phyloP scores from a whole-genome alignment of 2,329 filamentous ascomycete species.

The Cercospora sp. region DNA sequence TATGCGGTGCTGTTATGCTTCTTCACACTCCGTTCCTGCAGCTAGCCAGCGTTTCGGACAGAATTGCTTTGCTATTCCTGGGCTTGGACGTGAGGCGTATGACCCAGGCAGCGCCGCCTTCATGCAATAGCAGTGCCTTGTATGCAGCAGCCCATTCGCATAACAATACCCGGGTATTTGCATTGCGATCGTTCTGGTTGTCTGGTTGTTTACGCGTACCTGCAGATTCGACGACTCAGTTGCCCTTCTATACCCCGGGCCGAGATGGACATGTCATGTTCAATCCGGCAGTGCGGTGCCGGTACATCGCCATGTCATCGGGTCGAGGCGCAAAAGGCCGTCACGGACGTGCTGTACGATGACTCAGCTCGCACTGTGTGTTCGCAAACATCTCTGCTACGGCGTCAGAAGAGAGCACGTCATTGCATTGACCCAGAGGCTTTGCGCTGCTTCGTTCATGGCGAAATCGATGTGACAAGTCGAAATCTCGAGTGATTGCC shows the following conservation, averaged over 20 bases:
- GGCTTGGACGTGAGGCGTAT: background rate
- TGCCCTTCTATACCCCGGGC: background rate
- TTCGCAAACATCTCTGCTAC: background rate
- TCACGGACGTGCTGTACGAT: background rate
- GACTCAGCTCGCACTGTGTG: background rate
- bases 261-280: background rate
- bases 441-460: background rate
- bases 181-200: conserved; percentile 3
- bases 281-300: conserved; percentile 1
- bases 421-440: background rate
- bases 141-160: background rate
- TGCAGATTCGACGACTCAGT: background rate
- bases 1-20: conserved; percentile 9
- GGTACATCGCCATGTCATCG: background rate
- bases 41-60: conserved; percentile 7
- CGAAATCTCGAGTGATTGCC: background rate
- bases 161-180: background rate
- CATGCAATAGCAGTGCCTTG: conserved; percentile 4
- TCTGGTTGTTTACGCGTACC: conserved; percentile 11
- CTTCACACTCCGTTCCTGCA: background rate
- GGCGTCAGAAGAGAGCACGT: background rate
- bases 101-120: background rate
- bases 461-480: background rate
- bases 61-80: conserved; percentile 11
- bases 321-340: background rate